Base-by-base conservation (phyloP, 2,329 filamentous ascomycete species). In the Dactylellina parvicollis region DNA sequence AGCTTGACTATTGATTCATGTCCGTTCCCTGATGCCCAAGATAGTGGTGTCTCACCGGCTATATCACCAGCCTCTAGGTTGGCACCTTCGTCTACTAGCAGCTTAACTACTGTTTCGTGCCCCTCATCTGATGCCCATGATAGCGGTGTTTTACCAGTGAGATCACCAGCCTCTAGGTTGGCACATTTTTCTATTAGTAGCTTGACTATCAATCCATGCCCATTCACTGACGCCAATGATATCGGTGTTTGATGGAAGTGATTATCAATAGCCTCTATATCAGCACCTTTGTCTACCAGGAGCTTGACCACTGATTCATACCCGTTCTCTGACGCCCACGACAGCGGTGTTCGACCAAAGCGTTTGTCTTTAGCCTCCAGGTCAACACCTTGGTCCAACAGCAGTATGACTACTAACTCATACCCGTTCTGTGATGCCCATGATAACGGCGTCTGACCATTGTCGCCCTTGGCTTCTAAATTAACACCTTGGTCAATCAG, bases 401-500 rank as follows among this genome's bases (percentile, higher is more conserved):
- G n/a, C n/a, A n/a, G n/a, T n/a, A n/a, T n/a, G n/a, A n/a, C n/a
- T n/a, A n/a, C n/a, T n/a, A n/a, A n/a, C n/a, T n/a, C n/a, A n/a
- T n/a, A n/a, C n/a, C n/a, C n/a, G n/a, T n/a, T n/a, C n/a, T n/a
- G n/a, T n/a, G n/a, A n/a, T n/a, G n/a, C n/a, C n/a, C n/a, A n/a
- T n/a, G n/a, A n/a, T n/a, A n/a, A n/a, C n/a, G n/a, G n/a, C n/a
- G n/a, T n/a, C n/a, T n/a, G n/a, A n/a, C n/a, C n/a, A n/a, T 16
- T 28, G 8, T 32, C 16, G 4, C 5, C 12, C 12, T 38, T 14
- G 12, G 12, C 34, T 4, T 3, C 10, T 3, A 7, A 5, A 14
- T 34, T 52, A 14, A 32, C 26, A 34, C 50, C 50, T 55, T 18
- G 24, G 2, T 62, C 64, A 12, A 77, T 46, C 16, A 78, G 59